These are phyloP conservation scores for Penicillium sp. DNA, from an alignment of 2,329 filamentous ascomycete species.

Conservation along the genomic window DNA sequence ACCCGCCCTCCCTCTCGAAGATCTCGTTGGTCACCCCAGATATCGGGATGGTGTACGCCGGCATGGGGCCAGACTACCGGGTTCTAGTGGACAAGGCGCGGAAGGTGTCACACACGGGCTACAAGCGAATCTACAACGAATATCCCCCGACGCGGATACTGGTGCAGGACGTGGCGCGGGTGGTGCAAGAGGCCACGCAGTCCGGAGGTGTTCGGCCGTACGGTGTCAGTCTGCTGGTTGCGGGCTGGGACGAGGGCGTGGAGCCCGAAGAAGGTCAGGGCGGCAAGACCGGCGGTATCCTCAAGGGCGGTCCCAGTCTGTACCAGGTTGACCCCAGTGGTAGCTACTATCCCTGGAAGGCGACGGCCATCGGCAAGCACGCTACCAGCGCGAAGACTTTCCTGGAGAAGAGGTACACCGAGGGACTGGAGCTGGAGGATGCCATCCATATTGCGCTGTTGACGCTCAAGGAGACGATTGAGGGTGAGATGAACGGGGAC, in stretches of 20 bases:
- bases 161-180: slow-evolving; percentile 94
- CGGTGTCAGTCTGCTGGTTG: slow-evolving; percentile 90
- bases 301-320: slow-evolving; percentile 93
- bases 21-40: slow-evolving; percentile 97
- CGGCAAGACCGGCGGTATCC: slow-evolving; percentile 89
- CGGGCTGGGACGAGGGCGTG: slow-evolving; percentile 96
- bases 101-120: slow-evolving; percentile 95
- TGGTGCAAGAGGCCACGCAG: slow-evolving; percentile 99
- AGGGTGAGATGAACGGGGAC: slow-evolving; percentile 98
- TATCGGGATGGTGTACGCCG: slow-evolving; percentile 99
- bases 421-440: slow-evolving; percentile 94
- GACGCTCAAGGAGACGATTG: slow-evolving; percentile 98
- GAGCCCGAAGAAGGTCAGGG: slow-evolving; percentile 76
- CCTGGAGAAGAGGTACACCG: slow-evolving; percentile 97
- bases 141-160: slow-evolving; percentile 99
- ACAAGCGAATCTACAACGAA: slow-evolving; percentile 99
- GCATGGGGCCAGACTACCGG: slow-evolving; percentile 98
- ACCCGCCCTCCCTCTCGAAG: slow-evolving; percentile 91
- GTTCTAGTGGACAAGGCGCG: slow-evolving; percentile 96
- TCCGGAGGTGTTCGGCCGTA: slow-evolving; percentile 96
- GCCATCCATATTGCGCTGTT: slow-evolving; percentile 96
- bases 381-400: slow-evolving; percentile 98
- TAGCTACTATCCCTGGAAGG: slow-evolving; percentile 99
- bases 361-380: slow-evolving; percentile 97
- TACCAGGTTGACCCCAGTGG: slow-evolving; percentile 99